Evolutionary conservation across 805 yeast genomes (phyloP).

Genomic region (Barnettozyma populi): DNA sequence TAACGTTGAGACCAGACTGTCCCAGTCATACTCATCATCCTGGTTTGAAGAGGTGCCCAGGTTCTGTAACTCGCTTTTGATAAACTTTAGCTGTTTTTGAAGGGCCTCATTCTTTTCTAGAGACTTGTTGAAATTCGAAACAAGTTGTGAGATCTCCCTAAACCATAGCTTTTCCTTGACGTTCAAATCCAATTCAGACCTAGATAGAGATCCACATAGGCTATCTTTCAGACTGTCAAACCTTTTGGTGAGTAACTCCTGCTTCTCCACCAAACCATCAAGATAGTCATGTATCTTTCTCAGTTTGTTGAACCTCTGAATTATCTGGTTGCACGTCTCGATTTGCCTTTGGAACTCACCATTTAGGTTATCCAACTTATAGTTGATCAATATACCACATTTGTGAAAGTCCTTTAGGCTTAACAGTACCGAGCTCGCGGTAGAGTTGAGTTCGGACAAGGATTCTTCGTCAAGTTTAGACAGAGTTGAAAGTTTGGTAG

Average conservation of each 20-base stretch:
- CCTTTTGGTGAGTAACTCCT: constrained; percentile 29
- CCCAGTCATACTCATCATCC: constrained; percentile 25
- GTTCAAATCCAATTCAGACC: constrained; percentile 29
- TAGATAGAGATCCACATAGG: constrained; percentile 16
- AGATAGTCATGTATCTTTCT: constrained; percentile 15
- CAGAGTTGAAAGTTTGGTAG: constrained; percentile 1
- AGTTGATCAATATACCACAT: constrained; percentile 32
- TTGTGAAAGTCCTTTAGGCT: constrained; percentile 22
- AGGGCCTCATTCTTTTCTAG: constrained; percentile 25
- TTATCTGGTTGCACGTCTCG: constrained; percentile 22
- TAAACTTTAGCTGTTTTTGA: constrained; percentile 25
- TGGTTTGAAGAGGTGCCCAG: not conserved
- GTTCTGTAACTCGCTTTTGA: constrained; percentile 24
- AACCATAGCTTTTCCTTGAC: constrained; percentile 42
- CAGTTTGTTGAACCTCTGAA: constrained; percentile 12
- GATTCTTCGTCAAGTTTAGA: constrained; percentile 14
- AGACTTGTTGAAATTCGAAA: constrained; percentile 27
- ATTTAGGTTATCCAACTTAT: constrained; percentile 34
- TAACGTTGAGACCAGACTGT: constrained; percentile 27
- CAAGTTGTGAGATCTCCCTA: constrained; percentile 33
- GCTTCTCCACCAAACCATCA: constrained; percentile 25
- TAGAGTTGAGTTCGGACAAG: constrained; percentile 15
- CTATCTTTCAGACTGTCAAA: constrained; percentile 25
- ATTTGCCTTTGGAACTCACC: constrained; percentile 39
- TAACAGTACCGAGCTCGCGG: constrained; percentile 18